Base-by-base conservation (phyloP, 2,329 filamentous ascomycete genomes). In the Pseudocercospora pini-densiflorae region DNA sequence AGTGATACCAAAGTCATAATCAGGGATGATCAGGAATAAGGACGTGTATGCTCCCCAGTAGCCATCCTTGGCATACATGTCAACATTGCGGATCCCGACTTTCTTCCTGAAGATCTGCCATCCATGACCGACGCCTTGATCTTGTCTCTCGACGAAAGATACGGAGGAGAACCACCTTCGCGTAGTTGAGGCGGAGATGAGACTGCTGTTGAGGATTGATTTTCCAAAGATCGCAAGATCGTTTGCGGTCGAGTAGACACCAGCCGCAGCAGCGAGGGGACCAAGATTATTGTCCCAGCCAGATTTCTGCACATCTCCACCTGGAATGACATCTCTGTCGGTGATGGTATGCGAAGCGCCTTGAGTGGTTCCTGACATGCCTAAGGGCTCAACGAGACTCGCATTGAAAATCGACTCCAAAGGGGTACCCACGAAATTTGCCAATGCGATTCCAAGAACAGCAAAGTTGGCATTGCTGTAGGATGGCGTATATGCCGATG, bases 41-140 rank as follows among this genome's bases (percentile, higher is more conserved):
- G 67, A 69, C 40, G 64, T 62, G 45, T 71, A 66, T 21, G 29
- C 21, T 12, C 67, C 80, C 79, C 2, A 83, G 67, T 63, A 80
- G 2, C 84, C 84, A 2, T 71, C 74, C 71, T 86, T 86, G 24
- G 81, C 80, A 72, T 84, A 84, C 1, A 85, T 61, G 27, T 85
- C 82, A 14, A 84, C 66, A 0, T 82, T 69, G 3, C 81, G 79
- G 24, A 78, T 76, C 79, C 31, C 81, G 65, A 68, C 76, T 77
- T 61, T 79, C 71, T 31, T 74, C 70, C 80, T 80, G 24, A 79
- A 74, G 57, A 85, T 85, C 70, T 85, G 83, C 82, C 83, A 85
- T 0, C 82, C 82, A 5, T 77, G 77, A 7, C 83, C 84, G 33
- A 84, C 75, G 27, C 79, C 77, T 47, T 77, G 75, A 77, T 77